phyloP scores from a whole-genome alignment of 768 basidiomycete genomes.

The Crucibulum laeve region DNA sequence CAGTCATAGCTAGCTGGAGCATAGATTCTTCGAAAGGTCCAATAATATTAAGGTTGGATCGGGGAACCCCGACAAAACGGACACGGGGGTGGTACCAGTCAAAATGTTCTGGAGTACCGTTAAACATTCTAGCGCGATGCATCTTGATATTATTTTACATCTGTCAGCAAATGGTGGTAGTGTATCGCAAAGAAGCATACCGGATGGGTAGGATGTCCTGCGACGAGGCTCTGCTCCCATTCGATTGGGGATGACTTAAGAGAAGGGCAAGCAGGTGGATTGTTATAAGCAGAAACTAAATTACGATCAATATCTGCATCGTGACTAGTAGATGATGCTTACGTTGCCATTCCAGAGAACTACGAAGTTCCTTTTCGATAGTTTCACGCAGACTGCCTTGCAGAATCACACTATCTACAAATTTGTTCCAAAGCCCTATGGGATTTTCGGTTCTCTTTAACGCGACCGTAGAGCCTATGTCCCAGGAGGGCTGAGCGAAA shows the following conservation, averaged over 20 bases:
- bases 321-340: constrained; percentile 7
- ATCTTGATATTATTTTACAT: too few species aligned
- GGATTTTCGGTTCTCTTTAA: constrained; percentile 27
- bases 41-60: constrained; percentile 28
- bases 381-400: constrained; percentile 22
- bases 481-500: constrained; percentile 33
- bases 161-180: too few species aligned
- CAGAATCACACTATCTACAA: constrained; percentile 31
- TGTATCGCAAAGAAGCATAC: too few species aligned
- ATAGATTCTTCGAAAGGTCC: constrained; percentile 40
- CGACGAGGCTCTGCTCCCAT: constrained; percentile 57
- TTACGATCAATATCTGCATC: not conserved
- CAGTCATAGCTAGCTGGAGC: constrained; percentile 25
- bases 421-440: constrained; percentile 35
- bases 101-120: constrained; percentile 28
- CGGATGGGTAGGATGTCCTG: constrained; percentile 59
- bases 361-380: constrained; percentile 37
- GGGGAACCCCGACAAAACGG: constrained; percentile 39
- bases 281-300: constrained; percentile 32
- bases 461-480: constrained; percentile 22
- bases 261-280: constrained; percentile 37
- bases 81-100: constrained; percentile 54
- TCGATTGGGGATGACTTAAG: constrained; percentile 37
- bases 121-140: constrained; percentile 48
- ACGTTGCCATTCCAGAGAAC: constrained; percentile 43